Base-by-base conservation (phyloP, 257 asterid species). In the Nicotiana undulata region DNA sequence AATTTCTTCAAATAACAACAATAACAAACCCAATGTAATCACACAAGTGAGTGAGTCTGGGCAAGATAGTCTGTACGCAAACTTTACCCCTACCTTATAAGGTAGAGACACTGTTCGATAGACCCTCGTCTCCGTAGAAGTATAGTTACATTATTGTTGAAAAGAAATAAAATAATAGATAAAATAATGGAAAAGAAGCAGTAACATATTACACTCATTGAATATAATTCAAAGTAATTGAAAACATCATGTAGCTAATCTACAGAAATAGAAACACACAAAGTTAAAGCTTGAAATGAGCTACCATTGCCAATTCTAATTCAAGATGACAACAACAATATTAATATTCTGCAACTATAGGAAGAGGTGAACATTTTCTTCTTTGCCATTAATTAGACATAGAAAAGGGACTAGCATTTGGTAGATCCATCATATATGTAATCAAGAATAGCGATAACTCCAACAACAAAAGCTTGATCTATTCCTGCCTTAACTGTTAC, bases 361-460 rank as follows among this genome's bases (percentile, higher is more conserved):
- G 79, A 74, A 24, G 61, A 46, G 24, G 79, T 15, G 37, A 49
- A 4, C 61, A 74, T 74, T 74, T 24, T 74, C 61, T 74, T 26
- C 7, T 74, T 74, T 74, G 26, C 61, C 79, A 70, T 3, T 70
- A 44, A 40, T 40, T 40, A 15, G 18, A 13, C 0, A 40, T 13
- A 70, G 15, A 22, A 0, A 70, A 9, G 3, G 9, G 4, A 53
- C 20, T 63, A 93, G 86, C 98, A 94, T 83, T 88, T 85, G 49
- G 97, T 92, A 72, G 96, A 88, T 81, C 98, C 98, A 86, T 89
- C 97, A 60, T 91, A 93, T 65, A 93, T 89, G 88, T 94, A 93
- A 77, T 94, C 98, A 56, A 94, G 97, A 85, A 94, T 89, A 16
- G 96, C 93, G 56, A 94, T 90, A 4, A 94, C 94, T 81, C 98